These are phyloP conservation scores for Russula sp. DNA, from an alignment of 768 basidiomycete species.

Conservation along the genomic window DNA sequence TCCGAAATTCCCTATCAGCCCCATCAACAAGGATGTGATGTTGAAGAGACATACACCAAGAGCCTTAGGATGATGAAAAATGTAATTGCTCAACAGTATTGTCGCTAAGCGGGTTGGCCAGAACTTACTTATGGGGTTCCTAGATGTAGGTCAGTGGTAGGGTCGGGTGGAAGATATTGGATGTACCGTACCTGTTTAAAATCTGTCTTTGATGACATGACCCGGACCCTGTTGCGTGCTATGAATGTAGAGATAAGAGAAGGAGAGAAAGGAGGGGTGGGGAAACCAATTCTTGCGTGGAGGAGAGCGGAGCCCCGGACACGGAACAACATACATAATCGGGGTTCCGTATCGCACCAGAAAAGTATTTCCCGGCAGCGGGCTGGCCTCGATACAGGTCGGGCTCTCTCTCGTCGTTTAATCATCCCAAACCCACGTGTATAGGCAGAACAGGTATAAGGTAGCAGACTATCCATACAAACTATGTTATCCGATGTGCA, in stretches of 20 bases:
- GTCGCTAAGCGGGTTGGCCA: neutral
- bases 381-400: neutral
- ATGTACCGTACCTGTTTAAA: constrained; percentile 32
- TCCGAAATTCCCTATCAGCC: constrained; percentile 19
- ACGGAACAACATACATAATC: constrained; percentile 20
- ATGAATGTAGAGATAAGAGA: constrained; percentile 9
- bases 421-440: neutral
- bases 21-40: neutral
- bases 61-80: constrained; percentile 15
- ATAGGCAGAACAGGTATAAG: constrained; percentile 8
- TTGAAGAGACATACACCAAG: constrained; percentile 26
- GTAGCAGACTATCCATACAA: constrained; percentile 11
- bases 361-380: neutral
- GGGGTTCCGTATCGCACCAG: constrained; percentile 9
- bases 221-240: constrained; percentile 11
- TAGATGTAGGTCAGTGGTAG: constrained; percentile 23
- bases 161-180: neutral
- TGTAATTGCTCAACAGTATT: neutral
- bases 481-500: neutral
- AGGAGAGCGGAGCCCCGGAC: neutral
- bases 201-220: constrained; percentile 27
- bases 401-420: neutral
- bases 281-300: neutral
- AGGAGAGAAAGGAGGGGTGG: constrained; percentile 7
- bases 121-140: constrained; percentile 47